phyloP scores from a whole-genome alignment of 2,329 filamentous ascomycete genomes.

The Pseudogymnoascus sp. region DNA sequence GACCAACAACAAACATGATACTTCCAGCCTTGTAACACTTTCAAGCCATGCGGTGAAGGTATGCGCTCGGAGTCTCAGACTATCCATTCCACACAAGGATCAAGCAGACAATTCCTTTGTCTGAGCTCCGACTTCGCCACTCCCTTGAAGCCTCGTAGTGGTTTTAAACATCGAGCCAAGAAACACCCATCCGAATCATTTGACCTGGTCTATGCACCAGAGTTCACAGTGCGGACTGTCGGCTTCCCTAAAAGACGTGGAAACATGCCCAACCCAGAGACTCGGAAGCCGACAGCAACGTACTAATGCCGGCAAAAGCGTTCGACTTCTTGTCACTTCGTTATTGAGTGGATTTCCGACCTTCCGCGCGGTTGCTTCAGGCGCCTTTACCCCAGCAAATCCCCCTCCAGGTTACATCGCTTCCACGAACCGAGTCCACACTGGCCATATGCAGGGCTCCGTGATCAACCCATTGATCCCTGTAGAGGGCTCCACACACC shows the following conservation, averaged over 20 bases:
- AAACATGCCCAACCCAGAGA: background rate
- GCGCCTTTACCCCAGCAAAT: conserved; percentile 4
- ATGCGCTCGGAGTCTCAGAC: background rate
- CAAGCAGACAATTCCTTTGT: conserved; percentile 5
- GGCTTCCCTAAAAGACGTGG: background rate
- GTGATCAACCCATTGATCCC: conserved; percentile 6
- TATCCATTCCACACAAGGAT: background rate
- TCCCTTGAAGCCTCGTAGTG: background rate
- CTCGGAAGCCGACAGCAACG: background rate
- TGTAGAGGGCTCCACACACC: background rate
- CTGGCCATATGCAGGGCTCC: conserved; percentile 9
- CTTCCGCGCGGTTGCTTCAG: conserved; percentile 11
- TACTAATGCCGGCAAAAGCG: background rate
- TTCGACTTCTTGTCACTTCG: background rate
- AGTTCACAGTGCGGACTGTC: background rate
- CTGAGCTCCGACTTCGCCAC: background rate
- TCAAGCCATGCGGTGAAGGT: background rate
- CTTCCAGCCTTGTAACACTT: background rate
- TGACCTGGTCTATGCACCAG: background rate
- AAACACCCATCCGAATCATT: background rate
- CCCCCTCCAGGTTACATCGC: background rate
- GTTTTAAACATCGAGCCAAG: background rate
- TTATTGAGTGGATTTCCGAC: conserved; percentile 1
- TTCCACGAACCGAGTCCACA: background rate
- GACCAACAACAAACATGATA: background rate